A percentile compares a stretch with the other conserved stretches of the same genome.
Conservation (phyloP, 164 flowering plant species). For the Paratinospora sagittata region DNA sequence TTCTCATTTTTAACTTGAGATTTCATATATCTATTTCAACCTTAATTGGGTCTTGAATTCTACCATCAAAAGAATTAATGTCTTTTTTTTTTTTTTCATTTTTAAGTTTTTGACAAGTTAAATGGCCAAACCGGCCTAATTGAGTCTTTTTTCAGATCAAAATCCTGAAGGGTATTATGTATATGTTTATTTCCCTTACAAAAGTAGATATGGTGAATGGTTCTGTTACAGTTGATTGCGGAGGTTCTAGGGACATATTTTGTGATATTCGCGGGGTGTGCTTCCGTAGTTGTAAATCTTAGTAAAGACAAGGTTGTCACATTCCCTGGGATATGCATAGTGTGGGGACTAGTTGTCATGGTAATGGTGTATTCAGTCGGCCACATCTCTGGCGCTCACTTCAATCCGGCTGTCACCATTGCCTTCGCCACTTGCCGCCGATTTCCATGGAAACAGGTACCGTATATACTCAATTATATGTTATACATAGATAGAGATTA, state of each 20-base stretch:
- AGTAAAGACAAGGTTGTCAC: constrained; percentile 35
- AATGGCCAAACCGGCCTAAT: too few species aligned
- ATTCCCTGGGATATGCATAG: constrained; percentile 39
- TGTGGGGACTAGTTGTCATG: constrained; percentile 56
- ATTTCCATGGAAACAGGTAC: constrained; percentile 57
- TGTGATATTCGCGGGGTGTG: constrained; percentile 56
- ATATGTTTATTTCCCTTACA: not conserved
- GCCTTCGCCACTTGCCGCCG: constrained; percentile 45
- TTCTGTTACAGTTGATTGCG: constrained; percentile 36
- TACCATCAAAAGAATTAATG: too few species aligned
- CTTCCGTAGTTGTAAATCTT: constrained; percentile 35
- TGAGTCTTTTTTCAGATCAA: not conserved
- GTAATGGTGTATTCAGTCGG: constrained; percentile 54
- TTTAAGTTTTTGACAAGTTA: too few species aligned
- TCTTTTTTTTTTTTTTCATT: too few species aligned
- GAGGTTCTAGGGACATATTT: constrained; percentile 50
- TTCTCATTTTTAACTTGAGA: too few species aligned
- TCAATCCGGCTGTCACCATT: constrained; percentile 63
- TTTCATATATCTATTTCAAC: too few species aligned
- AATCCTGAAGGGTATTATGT: not conserved
- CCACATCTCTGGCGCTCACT: constrained; percentile 65
- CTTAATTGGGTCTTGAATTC: too few species aligned
- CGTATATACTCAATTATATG: not conserved
- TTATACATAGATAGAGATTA: not conserved
- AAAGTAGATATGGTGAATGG: too few species aligned